Conservation (phyloP, 1,284 basidiomycete genomes). For the Sparassis latifolia region DNA sequence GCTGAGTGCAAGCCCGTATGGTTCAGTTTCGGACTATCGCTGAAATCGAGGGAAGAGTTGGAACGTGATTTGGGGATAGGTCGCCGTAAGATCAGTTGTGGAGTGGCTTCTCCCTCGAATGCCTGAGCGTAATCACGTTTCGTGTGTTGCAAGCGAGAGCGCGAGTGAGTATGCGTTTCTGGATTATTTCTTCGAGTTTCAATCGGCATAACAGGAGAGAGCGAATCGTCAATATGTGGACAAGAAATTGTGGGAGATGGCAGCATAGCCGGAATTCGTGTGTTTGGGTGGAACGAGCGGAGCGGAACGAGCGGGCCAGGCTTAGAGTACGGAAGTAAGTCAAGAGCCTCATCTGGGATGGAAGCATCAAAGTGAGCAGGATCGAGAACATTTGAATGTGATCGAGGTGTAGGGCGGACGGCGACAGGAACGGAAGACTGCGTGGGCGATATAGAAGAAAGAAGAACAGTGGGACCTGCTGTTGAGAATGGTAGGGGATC, state of each 20-base stretch:
- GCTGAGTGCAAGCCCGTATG: too few species aligned
- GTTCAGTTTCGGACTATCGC: too few species aligned
- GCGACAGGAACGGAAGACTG: background rate
- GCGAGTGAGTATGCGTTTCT: too few species aligned
- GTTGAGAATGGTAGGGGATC: conserved; percentile 28
- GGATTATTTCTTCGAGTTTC: too few species aligned
- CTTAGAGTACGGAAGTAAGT: conserved; percentile 7
- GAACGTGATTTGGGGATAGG: too few species aligned
- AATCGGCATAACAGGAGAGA: too few species aligned
- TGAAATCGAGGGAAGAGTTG: too few species aligned
- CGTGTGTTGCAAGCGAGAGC: too few species aligned
- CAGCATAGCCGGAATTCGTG: background rate
- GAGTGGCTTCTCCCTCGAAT: too few species aligned
- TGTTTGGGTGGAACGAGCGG: background rate
- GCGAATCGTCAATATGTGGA: too few species aligned
- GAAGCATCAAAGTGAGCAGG: background rate
- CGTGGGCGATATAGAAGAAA: conserved; percentile 2
- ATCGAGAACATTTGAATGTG: background rate
- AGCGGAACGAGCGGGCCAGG: conserved; percentile 5
- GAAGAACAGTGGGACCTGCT: conserved; percentile 26
- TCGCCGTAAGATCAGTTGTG: too few species aligned
- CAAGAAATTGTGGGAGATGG: background rate
- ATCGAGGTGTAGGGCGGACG: background rate
- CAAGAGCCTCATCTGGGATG: background rate
- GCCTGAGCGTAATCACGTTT: too few species aligned